Evolutionary conservation across 345 rosid species (phyloP).

Genomic region (Tarenaya hassleriana): DNA sequence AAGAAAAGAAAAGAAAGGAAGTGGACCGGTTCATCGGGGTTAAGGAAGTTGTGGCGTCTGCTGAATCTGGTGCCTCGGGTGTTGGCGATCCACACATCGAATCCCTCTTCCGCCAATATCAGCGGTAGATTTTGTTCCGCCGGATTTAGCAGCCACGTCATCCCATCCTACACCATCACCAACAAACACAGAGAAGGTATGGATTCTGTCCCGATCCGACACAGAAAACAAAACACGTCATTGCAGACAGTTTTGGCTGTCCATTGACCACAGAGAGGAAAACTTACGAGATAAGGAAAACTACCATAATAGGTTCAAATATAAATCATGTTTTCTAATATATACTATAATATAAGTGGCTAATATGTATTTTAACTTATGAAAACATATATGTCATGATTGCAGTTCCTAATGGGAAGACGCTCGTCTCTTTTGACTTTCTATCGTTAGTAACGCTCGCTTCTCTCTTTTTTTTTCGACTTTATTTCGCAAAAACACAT

Average conservation of each 20-base stretch:
- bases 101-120: conserved; percentile 84
- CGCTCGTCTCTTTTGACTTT: conserved; percentile 1
- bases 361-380: too few species aligned
- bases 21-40: conserved; percentile 40
- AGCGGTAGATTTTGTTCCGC: conserved; percentile 74
- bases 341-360: too few species aligned
- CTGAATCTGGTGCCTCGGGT: conserved; percentile 77
- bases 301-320: too few species aligned
- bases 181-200: too few species aligned
- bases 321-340: too few species aligned
- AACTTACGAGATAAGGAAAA: too few species aligned
- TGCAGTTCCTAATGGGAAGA: neutral
- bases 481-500: conserved; percentile 20
- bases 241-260: neutral
- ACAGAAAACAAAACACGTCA: neutral
- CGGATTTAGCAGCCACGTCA: conserved; percentile 85
- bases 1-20: neutral
- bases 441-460: conserved; percentile 24
- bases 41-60: conserved; percentile 52
- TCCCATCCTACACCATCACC: conserved; percentile 57
- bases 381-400: neutral
- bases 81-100: conserved; percentile 91
- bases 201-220: neutral
- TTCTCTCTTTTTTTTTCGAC: too few species aligned
- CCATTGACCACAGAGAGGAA: too few species aligned